Evolutionary conservation across 2,329 filamentous ascomycete genomes (phyloP), one percentile per base, ranked within the genome.

Genomic region (Colletotrichum godetiae): DNA sequence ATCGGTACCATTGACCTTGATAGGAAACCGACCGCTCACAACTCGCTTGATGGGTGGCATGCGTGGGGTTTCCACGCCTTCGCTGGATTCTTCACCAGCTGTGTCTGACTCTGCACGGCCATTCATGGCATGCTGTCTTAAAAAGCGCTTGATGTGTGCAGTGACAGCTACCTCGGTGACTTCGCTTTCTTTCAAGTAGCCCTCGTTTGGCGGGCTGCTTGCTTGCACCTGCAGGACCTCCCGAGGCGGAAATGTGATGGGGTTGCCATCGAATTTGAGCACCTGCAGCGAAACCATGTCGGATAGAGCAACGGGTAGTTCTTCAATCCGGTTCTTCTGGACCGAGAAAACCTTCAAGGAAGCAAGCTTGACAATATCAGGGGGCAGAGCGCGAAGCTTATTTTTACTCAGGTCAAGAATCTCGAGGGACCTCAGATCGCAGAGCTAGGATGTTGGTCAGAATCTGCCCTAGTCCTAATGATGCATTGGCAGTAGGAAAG

Each of bases 401-500:
- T 98, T 98, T 78, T 94, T 91, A 81, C 95, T 95, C 67, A 98
- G 88, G 83, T 98, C 96, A 74, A 98, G 89, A 72, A 98, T 98
- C 83, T 98, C 95, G 68, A 98, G 89, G 42, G 95, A 93, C 65
- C 91, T 92, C 74, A 98, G 88, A 81, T 95, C 92, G 81, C 96
- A 95, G 72, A 98, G 90, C 95, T 97, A 80, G 27, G 49, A 27
- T 63, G 78, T 67, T 31, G 29, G 59, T 79, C 61, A 81, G 77
- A 71, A 22, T 73, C 31, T 37, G 22, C n/a, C n/a, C n/a, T 37
- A 10, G 33, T 15, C 10, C 19, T 42, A 59, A 22, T 22, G 7
- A 27, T 22, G 8, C 8, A 11, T 27, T 64, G 27, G 68, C 61
- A 58, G 58, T 53, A 57, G 62, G 33, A 68, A 68, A 72, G 75